Evolutionary conservation across 768 basidiomycete genomes (phyloP).

Genomic region (Suillus occidentalis): DNA sequence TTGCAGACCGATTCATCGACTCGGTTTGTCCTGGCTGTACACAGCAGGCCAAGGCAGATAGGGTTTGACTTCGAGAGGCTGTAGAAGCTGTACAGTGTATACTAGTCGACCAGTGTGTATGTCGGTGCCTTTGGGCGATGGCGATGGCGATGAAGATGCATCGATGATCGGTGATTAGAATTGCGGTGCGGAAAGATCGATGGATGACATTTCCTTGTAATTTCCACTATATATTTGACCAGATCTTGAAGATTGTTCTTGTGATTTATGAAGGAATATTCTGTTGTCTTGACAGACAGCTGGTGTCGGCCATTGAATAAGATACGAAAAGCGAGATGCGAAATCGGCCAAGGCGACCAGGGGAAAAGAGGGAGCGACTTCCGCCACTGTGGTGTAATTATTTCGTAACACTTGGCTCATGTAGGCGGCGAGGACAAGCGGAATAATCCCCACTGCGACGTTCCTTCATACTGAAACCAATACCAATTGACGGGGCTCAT

Average conservation of each 20-base stretch:
- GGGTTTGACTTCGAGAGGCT: slow-evolving; percentile 3
- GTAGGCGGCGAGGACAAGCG: slow-evolving; percentile 17
- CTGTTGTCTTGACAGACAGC: neutral
- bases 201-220: slow-evolving; percentile 1
- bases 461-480: slow-evolving; percentile 13
- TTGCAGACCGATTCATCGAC: slow-evolving; percentile 37
- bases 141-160: neutral
- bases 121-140: neutral
- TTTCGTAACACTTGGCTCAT: slow-evolving; percentile 32
- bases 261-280: neutral
- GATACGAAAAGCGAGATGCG: slow-evolving; percentile 16
- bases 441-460: slow-evolving; percentile 12
- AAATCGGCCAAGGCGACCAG: slow-evolving; percentile 7
- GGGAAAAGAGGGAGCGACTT: slow-evolving; percentile 9
- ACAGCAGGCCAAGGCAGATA: slow-evolving; percentile 10
- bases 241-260: neutral
- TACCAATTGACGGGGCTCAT: slow-evolving; percentile 6
- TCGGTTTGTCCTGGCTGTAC: slow-evolving; percentile 34
- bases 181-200: slow-evolving; percentile 1
- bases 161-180: slow-evolving; percentile 19
- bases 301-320: neutral
- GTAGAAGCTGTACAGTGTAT: slow-evolving; percentile 8
- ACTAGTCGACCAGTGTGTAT: neutral
- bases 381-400: slow-evolving; percentile 29
- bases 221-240: neutral